These are phyloP conservation scores for Oryza glaberrima DNA, from an alignment of 176 grass and related monocot species.

Conservation along the genomic window DNA sequence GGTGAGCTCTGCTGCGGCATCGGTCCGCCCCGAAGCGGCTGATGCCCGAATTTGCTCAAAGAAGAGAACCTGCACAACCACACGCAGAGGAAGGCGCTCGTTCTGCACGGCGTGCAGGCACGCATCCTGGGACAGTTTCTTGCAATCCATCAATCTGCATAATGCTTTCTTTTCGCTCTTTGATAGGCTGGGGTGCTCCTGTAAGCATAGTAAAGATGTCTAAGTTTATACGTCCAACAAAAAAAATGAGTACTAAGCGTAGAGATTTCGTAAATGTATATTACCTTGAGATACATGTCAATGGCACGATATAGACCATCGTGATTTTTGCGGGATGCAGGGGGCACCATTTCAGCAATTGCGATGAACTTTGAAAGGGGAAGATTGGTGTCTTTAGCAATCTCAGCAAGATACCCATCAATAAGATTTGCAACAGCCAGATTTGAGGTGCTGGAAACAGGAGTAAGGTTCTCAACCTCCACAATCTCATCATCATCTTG, in stretches of 20 bases:
- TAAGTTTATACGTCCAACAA: conserved; percentile 17
- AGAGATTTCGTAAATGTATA: not conserved
- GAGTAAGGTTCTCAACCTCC: conserved; percentile 52
- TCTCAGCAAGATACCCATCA: conserved; percentile 89
- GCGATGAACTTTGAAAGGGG: conserved; percentile 73
- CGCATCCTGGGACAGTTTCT: conserved; percentile 78
- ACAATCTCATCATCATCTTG: conserved; percentile 67
- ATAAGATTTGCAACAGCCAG: conserved; percentile 77
- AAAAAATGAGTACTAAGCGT: not conserved
- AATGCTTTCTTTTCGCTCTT: conserved; percentile 94
- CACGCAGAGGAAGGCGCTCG: conserved; percentile 85
- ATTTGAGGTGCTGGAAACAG: conserved; percentile 58
- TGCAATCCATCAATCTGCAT: conserved; percentile 92
- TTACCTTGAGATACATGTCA: conserved; percentile 98
- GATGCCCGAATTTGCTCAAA: conserved; percentile 73
- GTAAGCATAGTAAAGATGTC: conserved; percentile 9
- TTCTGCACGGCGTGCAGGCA: conserved; percentile 94
- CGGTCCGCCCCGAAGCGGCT: conserved; percentile 33
- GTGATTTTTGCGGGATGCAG: conserved; percentile 61
- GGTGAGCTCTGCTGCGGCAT: conserved; percentile 45
- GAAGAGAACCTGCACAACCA: conserved; percentile 97
- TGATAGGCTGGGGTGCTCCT: conserved; percentile 85
- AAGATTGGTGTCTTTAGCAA: conserved; percentile 85
- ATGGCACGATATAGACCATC: conserved; percentile 90
- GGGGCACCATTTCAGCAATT: conserved; percentile 75